These are phyloP conservation scores for Volvariella surrecta DNA, from an alignment of 1,284 basidiomycete species.

Conservation along the genomic window DNA sequence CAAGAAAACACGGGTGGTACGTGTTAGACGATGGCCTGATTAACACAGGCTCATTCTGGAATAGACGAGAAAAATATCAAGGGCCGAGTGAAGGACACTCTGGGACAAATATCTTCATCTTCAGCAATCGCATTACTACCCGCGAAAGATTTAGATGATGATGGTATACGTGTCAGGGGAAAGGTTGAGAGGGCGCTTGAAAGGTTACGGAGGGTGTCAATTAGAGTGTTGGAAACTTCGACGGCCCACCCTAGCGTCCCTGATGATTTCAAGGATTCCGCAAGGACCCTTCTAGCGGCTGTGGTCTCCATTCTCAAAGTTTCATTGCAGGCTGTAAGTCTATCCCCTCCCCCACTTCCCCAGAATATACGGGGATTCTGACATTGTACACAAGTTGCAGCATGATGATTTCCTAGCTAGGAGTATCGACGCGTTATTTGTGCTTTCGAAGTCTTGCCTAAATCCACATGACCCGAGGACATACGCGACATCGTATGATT, in stretches of 20 bases:
- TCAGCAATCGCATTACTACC: too few relatives aligned
- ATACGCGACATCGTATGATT: constrained; percentile 36
- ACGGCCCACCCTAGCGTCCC: background rate
- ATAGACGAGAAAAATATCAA: too few relatives aligned
- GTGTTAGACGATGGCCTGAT: too few relatives aligned
- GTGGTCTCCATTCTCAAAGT: constrained; percentile 22
- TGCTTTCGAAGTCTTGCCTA: constrained; percentile 43
- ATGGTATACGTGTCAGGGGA: constrained; percentile 27
- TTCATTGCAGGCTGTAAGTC: constrained; percentile 19
- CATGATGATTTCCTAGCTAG: constrained; percentile 34
- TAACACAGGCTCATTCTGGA: too few relatives aligned
- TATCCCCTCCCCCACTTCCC: background rate
- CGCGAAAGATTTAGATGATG: constrained; percentile 17
- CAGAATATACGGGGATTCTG: background rate
- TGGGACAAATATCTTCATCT: too few relatives aligned
- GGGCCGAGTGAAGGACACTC: too few relatives aligned
- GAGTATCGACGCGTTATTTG: constrained; percentile 52
- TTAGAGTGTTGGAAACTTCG: constrained; percentile 34
- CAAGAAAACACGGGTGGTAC: constrained; percentile 6
- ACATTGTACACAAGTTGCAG: constrained; percentile 15
- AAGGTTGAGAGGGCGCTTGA: constrained; percentile 56
- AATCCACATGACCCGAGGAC: constrained; percentile 39
- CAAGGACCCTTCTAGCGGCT: constrained; percentile 19
- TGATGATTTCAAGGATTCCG: constrained; percentile 5
- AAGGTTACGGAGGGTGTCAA: constrained; percentile 39